Evolutionary conservation across 805 yeast species (phyloP), one percentile per base, ranked within the genome.

Genomic region (Starmerella potacharoeniae): DNA sequence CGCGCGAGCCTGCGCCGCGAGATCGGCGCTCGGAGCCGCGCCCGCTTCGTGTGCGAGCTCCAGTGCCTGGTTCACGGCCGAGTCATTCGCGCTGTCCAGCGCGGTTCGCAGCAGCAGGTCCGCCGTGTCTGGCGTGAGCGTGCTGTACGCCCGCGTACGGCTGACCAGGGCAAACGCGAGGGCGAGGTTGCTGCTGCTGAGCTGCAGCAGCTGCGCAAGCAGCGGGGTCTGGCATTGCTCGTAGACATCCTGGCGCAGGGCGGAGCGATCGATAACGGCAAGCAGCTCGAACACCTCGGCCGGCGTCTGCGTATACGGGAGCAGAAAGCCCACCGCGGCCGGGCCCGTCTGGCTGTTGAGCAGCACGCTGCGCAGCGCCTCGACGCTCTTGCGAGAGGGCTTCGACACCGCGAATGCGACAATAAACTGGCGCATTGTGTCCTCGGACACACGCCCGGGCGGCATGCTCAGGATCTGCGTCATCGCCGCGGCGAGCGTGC

Each of bases 231-330:
- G 70, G 55, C 68, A 65, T n/a, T 47, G 45, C 9, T 55, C 47
- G 30, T 60, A 58, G 13, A 68, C 62, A 11, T 55, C 60, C n/a
- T 45, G 47, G 10, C 58, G 40, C 39, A 56, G 46, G 17, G 52
- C 37, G 3, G 66, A 55, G 13, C 55, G 41, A 29, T 58, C 58
- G 8, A 64, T 63, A 3, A 54, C 31, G 8, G 56, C 60, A 11
- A 66, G 53, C 35, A 67, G 55, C n/a, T 59, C 55, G 58, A 62
- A 60, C 6, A 67, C 59, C 30, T 68, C 70, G 10, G 54, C 63
- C 22, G 44, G 40, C 9, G 57, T 46, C n/a, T 42, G 39, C 9
- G 60, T 54, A 61, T 64, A 61, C n/a, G 59, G 54, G 17, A 67
- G 56, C 48, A 66, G 52, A 43, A 67, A 67, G 44, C 57, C 52